These are phyloP conservation scores for Melastoma malabathricum DNA, from an alignment of 345 rosid genomes.

Conservation along the genomic window DNA sequence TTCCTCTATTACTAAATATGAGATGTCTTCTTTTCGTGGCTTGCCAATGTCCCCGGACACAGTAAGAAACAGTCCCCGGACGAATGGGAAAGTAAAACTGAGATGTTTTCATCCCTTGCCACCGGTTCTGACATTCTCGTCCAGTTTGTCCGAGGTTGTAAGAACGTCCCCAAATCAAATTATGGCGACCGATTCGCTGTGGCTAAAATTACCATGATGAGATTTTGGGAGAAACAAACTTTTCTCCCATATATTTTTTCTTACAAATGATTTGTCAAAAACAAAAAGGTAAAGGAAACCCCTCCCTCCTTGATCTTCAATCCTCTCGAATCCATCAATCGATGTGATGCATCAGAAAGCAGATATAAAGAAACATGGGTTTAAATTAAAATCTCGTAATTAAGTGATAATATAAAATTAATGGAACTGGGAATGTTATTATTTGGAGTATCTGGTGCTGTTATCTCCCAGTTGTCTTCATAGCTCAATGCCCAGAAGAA, in stretches of 20 bases:
- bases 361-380: not conserved
- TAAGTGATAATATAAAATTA: not conserved
- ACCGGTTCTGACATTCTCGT: no score
- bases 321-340: constrained; percentile 17
- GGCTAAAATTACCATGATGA: no score
- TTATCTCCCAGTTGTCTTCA: constrained; percentile 28
- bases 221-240: no score
- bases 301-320: constrained; percentile 3
- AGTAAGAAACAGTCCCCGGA: not conserved
- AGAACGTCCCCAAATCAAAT: no score
- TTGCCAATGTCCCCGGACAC: constrained; percentile 12
- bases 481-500: constrained; percentile 48
- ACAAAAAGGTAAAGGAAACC: no score
- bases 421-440: not conserved
- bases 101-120: no score
- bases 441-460: constrained; percentile 23
- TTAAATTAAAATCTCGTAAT: not conserved
- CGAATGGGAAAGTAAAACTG: no score
- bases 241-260: no score
- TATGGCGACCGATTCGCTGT: no score
- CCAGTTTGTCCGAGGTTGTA: no score
- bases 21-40: constrained; percentile 19
- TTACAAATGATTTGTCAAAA: no score
- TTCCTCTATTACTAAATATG: not conserved
- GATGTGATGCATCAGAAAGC: constrained; percentile 14